Conservation (phyloP, 2,329 filamentous ascomycete genomes). For the Fusarium phyllophilum region DNA sequence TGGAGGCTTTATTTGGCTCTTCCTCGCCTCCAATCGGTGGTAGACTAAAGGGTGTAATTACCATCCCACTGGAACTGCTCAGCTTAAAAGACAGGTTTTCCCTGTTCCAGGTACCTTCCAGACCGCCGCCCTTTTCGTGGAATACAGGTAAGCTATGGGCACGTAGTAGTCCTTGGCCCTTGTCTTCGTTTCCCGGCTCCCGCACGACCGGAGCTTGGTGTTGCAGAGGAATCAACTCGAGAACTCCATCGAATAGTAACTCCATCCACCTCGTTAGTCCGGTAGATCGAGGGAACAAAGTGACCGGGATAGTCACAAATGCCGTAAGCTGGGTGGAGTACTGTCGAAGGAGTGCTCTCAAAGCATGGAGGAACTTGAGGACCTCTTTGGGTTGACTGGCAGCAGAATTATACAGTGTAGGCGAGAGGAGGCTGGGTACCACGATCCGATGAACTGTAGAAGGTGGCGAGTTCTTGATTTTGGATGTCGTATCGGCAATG, state of each 20-base stretch:
- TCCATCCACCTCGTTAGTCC: slow-evolving; percentile 90
- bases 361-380: slow-evolving; percentile 81
- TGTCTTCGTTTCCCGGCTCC: slow-evolving; percentile 68
- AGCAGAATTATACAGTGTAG: slow-evolving; percentile 80
- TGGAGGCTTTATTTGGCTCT: slow-evolving; percentile 48
- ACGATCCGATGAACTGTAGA: slow-evolving; percentile 80
- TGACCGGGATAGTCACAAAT: slow-evolving; percentile 80
- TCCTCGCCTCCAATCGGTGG: slow-evolving; percentile 84
- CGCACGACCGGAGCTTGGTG: slow-evolving; percentile 64
- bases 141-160: slow-evolving; percentile 85
- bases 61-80: slow-evolving; percentile 80
- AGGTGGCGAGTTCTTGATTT: slow-evolving; percentile 66
- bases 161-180: slow-evolving; percentile 85
- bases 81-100: slow-evolving; percentile 93
- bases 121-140: slow-evolving; percentile 87
- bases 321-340: slow-evolving; percentile 73
- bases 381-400: slow-evolving; percentile 77
- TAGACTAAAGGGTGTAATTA: slow-evolving; percentile 88
- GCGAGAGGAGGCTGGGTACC: slow-evolving; percentile 86
- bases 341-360: slow-evolving; percentile 79
- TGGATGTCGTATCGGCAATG: slow-evolving; percentile 65
- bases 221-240: slow-evolving; percentile 81
- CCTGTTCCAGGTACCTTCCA: slow-evolving; percentile 72
- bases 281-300: slow-evolving; percentile 79
- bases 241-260: slow-evolving; percentile 81